Evolutionary conservation across 148 eudicot species (phyloP), one percentile per base, ranked within the genome.

Genomic region (Silene latifolia): DNA sequence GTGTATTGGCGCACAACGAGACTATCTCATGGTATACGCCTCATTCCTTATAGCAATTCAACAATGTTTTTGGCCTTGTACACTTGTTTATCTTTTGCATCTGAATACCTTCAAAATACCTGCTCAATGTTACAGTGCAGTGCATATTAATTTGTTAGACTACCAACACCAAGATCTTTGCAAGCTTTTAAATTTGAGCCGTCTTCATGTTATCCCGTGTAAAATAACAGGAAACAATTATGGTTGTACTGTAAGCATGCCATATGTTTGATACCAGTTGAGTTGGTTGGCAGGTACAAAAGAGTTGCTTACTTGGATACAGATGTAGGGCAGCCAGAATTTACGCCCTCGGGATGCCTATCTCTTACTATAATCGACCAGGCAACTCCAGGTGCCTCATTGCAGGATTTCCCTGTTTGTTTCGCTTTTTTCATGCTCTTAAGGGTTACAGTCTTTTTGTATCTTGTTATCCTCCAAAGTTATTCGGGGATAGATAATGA

Each of bases 281-380:
- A 20, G 58, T 42, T 35, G 46, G 48, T 54, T 77, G 72, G 77
- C 87, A 94, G 97, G 72, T 87, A 86, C 80, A 86, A 79, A 65
- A 84, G 74, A 74, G 97, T 95, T 9, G 96, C 92, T 83, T 95
- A 88, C 71, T 81, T 95, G 83, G 98, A 95, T 77, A 90, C 93
- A 8, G 98, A 95, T 89, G 98, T 95, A 80, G 98, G 98, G 72
- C 98, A 95, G 88, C 82, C 97, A 14, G 98, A 95, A 83, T 95
- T 95, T 79, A 95, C 98, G 74, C 87, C 98, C 56, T 90, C 98
- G 44, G 97, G 97, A 75, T 89, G 92, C 67, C 79, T 95, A 44
- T 92, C 98, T 59, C 87, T 95, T 32, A 88, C 92, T 59, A 80
- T 89, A 48, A 80, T 95, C 74, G 90, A 95, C 73, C 82, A 90